Evolutionary conservation across 2,329 filamentous ascomycete genomes (phyloP), one percentile per base, ranked within the genome.

Genomic region (Diaporthe sp.): DNA sequence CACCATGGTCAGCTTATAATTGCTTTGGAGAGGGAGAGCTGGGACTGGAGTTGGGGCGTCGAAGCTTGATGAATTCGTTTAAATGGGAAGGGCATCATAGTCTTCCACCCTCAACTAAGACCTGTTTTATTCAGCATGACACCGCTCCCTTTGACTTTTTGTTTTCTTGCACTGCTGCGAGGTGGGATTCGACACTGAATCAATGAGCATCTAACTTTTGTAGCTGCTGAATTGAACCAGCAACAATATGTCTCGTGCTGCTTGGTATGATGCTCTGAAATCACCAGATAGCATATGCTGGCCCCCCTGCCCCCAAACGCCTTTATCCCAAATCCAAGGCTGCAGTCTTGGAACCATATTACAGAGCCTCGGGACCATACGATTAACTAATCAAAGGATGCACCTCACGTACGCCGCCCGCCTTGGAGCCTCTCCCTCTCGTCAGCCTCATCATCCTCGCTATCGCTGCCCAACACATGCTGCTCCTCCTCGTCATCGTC

Each of bases 401-500:
- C 53, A 37, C 28, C 71, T 72, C 25, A 51, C 73, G 61, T 53
- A 70, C 68, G 61, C 73, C 77, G 49, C 71, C 79, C 74, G 75
- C 78, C 75, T 79, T 77, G 39, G 78, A 79, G 15, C 78, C 37
- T 79, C 77, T 78, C 78, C 58, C 81, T 82, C 46, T 82, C 81
- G 34, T 83, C 82, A 2, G 83, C 83, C 5, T 87, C 84, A 8
- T 85, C 84, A 17, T 84, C 84, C 72, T 83, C 86, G 72, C 87
- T 86, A 71, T 86, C 86, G 17, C 87, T 88, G 6, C 88, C 89
- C 67, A 90, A 85, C 2, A 89, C 87, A 77, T 90, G 89, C 67
- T 86, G 84, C 22, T 84, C 82, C 46, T 86, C 86, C 34, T 82
- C 80, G 1, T 84, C 82, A 1, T 61, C 78, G 42, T 73, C 78